A percentile compares a stretch with the other conserved stretches of the same genome.
These are phyloP conservation scores for Phytophthora sp. DNA, from an alignment of 352 stramenopile species.

Conservation along the genomic window DNA sequence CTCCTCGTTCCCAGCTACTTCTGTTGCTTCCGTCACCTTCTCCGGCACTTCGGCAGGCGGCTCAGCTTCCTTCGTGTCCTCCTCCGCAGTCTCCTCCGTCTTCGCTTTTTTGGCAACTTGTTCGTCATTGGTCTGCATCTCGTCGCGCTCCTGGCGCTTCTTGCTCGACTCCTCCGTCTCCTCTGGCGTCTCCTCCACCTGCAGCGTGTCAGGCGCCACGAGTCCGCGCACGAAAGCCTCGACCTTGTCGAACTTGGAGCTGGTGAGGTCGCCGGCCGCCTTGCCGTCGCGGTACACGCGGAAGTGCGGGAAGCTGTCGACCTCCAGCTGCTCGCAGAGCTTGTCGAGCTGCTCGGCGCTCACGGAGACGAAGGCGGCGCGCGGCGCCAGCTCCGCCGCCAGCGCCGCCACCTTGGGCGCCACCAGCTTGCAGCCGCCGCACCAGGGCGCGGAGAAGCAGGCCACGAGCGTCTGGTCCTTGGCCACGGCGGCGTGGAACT, in stretches of 20 bases:
- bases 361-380: conserved; percentile 52
- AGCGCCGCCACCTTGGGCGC: conserved; percentile 57
- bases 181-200: background rate
- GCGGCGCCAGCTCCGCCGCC: conserved; percentile 39
- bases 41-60: background rate
- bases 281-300: conserved; percentile 73
- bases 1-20: background rate
- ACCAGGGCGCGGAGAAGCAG: conserved; percentile 72
- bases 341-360: conserved; percentile 67
- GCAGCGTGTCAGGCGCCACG: conserved; percentile 15
- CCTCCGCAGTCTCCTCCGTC: conserved; percentile 3
- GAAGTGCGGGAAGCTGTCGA: conserved; percentile 80
- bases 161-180: conserved; percentile 5
- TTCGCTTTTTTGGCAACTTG: conserved; percentile 38
- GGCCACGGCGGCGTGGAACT: conserved; percentile 46
- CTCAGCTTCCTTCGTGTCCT: background rate
- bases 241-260: conserved; percentile 81
- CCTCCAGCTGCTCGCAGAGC: conserved; percentile 72
- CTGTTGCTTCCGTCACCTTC: background rate
- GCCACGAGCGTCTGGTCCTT: conserved; percentile 46
- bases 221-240: conserved; percentile 36
- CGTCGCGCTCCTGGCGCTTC: conserved; percentile 44
- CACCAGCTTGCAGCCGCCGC: conserved; percentile 69
- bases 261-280: conserved; percentile 61
- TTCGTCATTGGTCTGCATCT: conserved; percentile 23